A percentile compares a stretch with the other conserved stretches of the same genome.
Evolutionary conservation across 208 protist species (phyloP).

Genomic region (Phytomonas sp.): DNA sequence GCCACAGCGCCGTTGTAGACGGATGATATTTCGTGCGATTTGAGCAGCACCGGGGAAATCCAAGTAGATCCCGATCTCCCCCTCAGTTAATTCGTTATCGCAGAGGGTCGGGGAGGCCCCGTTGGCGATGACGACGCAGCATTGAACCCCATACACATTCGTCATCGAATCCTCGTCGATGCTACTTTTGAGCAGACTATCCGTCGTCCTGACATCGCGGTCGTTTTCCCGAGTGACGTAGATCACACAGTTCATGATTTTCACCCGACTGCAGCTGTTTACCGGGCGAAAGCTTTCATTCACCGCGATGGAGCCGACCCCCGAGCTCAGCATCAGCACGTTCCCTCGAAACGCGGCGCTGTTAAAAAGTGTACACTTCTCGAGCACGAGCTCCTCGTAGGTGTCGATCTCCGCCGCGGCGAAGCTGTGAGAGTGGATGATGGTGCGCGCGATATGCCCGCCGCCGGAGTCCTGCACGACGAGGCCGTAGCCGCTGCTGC

Average conservation of each 20-base stretch:
- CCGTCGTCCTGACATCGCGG: no score
- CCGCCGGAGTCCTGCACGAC: conserved; percentile 47
- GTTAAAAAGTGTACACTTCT: conserved; percentile 57
- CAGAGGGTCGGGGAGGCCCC: conserved; percentile 55
- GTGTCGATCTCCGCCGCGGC: conserved; percentile 71
- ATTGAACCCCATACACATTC: conserved; percentile 21
- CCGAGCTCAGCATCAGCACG: conserved; percentile 35
- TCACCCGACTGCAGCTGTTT: conserved; percentile 40
- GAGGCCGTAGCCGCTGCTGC: conserved; percentile 60
- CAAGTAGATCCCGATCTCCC: conserved; percentile 70
- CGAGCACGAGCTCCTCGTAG: conserved; percentile 45
- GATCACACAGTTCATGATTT: conserved; percentile 48
- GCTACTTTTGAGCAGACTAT: not conserved
- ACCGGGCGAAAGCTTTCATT: conserved; percentile 14
- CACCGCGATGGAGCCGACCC: conserved; percentile 21
- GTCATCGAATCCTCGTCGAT: not conserved
- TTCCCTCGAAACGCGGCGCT: conserved; percentile 30
- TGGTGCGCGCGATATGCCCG: conserved; percentile 40
- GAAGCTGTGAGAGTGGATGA: conserved; percentile 42
- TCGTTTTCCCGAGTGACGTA: conserved; percentile 25
- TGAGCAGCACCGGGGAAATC: conserved; percentile 49
- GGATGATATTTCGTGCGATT: conserved; percentile 64
- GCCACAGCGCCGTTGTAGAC: conserved; percentile 62
- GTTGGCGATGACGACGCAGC: conserved; percentile 62
- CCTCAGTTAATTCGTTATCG: conserved; percentile 62